A percentile compares a stretch with the other conserved stretches of the same genome.
These are phyloP conservation scores for Taphrina deformans DNA, from an alignment of 1,139 yeast species.

Conservation along the genomic window DNA sequence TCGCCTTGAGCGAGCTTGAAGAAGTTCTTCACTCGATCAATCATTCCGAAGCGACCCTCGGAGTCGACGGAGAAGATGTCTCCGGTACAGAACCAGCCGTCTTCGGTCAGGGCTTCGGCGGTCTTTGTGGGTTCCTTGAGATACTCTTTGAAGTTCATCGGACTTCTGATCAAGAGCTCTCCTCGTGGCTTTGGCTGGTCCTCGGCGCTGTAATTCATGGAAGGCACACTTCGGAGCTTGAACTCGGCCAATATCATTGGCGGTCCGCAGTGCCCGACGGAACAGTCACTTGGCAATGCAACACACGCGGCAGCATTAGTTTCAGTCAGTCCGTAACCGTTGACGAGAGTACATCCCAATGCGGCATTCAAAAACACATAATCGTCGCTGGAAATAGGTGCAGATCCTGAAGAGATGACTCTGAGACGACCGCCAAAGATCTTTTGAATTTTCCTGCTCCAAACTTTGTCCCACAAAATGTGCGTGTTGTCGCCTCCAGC, in stretches of 20 bases:
- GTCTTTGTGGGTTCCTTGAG: slow-evolving; percentile 61
- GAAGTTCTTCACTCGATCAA: slow-evolving; percentile 78
- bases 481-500: slow-evolving; percentile 47
- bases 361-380: slow-evolving; percentile 63
- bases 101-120: slow-evolving; percentile 55
- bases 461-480: slow-evolving; percentile 52
- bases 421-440: slow-evolving; percentile 57
- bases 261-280: slow-evolving; percentile 63
- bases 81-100: slow-evolving; percentile 78
- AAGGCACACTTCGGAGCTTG: slow-evolving; percentile 64
- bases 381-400: slow-evolving; percentile 67
- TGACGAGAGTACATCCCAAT: slow-evolving; percentile 59
- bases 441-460: slow-evolving; percentile 55
- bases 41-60: slow-evolving; percentile 59
- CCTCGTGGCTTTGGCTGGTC: slow-evolving; percentile 55
- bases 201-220: slow-evolving; percentile 61
- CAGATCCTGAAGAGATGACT: slow-evolving; percentile 63
- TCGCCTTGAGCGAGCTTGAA: slow-evolving; percentile 77
- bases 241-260: slow-evolving; percentile 57
- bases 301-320: slow-evolving; percentile 64
- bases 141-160: slow-evolving; percentile 63
- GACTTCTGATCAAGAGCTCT: slow-evolving; percentile 67
- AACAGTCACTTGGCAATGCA: slow-evolving; percentile 52
- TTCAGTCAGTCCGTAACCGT: slow-evolving; percentile 81
- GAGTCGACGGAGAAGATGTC: slow-evolving; percentile 63